Percentiles rank a stretch among this genome's conserved stretches.
Conservation (phyloP, 768 basidiomycete species). For the Neoboletus subvelutipes region DNA sequence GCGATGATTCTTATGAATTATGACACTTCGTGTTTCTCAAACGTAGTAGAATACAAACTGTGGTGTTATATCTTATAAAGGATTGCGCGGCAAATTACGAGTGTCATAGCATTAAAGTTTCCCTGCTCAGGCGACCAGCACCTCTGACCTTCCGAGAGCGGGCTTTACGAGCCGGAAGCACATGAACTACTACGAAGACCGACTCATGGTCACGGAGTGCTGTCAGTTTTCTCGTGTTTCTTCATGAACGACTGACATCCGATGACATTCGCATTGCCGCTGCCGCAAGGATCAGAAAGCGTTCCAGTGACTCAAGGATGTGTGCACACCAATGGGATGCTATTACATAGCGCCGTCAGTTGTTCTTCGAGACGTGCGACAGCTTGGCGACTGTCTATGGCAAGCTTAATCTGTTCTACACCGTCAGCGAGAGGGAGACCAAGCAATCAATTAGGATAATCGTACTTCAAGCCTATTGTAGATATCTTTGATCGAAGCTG, state of each 20-base stretch:
- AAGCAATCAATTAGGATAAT: not conserved
- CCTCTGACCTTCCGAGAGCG: not conserved
- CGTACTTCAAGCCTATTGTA: conserved; percentile 10
- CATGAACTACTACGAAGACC: not conserved
- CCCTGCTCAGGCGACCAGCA: not conserved
- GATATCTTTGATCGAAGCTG: conserved; percentile 8
- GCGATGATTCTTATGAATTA: not conserved
- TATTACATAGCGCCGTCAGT: not conserved
- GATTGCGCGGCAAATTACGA: not conserved
- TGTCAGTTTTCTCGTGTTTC: not conserved
- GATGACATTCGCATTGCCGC: conserved; percentile 10
- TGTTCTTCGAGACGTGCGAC: conserved; percentile 14
- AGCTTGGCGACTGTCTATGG: conserved; percentile 9
- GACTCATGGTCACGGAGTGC: not conserved
- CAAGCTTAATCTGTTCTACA: conserved; percentile 7
- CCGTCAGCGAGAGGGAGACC: not conserved
- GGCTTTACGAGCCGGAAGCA: too few species aligned
- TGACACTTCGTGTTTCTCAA: not conserved
- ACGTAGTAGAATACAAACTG: not conserved
- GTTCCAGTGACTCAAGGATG: not conserved
- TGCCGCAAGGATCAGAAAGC: not conserved
- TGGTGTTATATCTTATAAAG: not conserved
- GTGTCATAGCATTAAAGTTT: not conserved
- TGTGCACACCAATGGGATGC: not conserved
- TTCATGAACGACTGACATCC: not conserved